Conservation (phyloP, 371 early-diverging fungal genomes). For the Mucor velutinosus region DNA sequence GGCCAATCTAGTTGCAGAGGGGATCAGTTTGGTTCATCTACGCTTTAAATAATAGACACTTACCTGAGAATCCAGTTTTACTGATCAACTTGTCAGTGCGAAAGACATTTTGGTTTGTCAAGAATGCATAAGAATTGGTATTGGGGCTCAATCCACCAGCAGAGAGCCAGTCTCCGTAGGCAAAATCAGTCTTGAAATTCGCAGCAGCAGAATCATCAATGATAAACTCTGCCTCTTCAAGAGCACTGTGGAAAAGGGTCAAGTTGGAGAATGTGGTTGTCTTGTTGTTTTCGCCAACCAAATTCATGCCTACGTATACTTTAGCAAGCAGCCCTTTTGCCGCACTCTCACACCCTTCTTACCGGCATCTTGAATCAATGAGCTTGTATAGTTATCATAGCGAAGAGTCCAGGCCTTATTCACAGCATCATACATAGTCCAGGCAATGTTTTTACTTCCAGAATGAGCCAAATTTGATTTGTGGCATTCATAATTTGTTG, state of each 20-base stretch:
- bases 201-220: slow-evolving; percentile 18
- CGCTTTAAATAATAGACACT: not conserved
- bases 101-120: slow-evolving; percentile 9
- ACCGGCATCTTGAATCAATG: slow-evolving; percentile 28
- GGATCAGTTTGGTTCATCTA: not conserved
- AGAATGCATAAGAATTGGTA: not conserved
- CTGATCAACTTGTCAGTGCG: slow-evolving; percentile 25
- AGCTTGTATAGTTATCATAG: not conserved
- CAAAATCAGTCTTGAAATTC: slow-evolving; percentile 15
- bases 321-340: not conserved
- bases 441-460: slow-evolving; percentile 31
- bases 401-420: slow-evolving; percentile 13
- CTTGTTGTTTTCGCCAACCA: slow-evolving; percentile 7
- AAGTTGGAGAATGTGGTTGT: slow-evolving; percentile 8
- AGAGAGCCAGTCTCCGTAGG: slow-evolving; percentile 22
- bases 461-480: slow-evolving; percentile 26
- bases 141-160: slow-evolving; percentile 17
- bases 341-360: not conserved
- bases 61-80: slow-evolving; percentile 21
- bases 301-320: slow-evolving; percentile 6
- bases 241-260: slow-evolving; percentile 11
- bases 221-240: slow-evolving; percentile 13
- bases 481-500: slow-evolving; percentile 21
- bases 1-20: slow-evolving; percentile 29
- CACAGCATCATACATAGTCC: slow-evolving; percentile 20